These are phyloP conservation scores for Grigorovia transvaalensis DNA, from an alignment of 805 yeast species.

Conservation along the genomic window DNA sequence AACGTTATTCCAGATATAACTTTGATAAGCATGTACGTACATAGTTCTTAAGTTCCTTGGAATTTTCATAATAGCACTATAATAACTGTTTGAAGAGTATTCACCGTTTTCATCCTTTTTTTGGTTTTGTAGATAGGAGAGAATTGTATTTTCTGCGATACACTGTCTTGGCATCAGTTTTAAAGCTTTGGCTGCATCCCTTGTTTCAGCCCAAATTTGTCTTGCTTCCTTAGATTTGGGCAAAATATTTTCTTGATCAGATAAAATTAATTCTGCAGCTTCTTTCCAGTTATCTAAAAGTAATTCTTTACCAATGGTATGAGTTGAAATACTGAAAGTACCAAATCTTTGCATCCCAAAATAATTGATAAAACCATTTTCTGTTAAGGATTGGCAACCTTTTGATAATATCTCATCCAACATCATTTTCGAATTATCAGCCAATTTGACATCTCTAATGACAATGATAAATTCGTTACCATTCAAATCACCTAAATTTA, in stretches of 20 bases:
- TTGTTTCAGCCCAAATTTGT: constrained; percentile 65
- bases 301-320: constrained; percentile 65
- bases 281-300: constrained; percentile 66
- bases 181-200: constrained; percentile 54
- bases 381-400: constrained; percentile 48
- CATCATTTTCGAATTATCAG: constrained; percentile 22
- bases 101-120: constrained; percentile 36
- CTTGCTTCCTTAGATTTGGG: constrained; percentile 83
- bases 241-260: constrained; percentile 75
- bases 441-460: constrained; percentile 55
- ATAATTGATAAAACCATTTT: constrained; percentile 80
- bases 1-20: constrained; percentile 86
- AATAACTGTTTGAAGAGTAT: constrained; percentile 46
- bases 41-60: constrained; percentile 87
- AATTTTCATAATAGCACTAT: constrained; percentile 74
- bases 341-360: constrained; percentile 99
- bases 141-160: constrained; percentile 70
- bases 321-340: constrained; percentile 88
- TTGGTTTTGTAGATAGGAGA: constrained; percentile 49
- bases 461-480: constrained; percentile 89
- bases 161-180: constrained; percentile 79
- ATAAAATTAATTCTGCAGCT: constrained; percentile 67
- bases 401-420: constrained; percentile 39
- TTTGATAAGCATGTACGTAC: constrained; percentile 97
- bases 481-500: constrained; percentile 69